Evolutionary conservation across 768 basidiomycete species (phyloP), one percentile per base, ranked within the genome.

Genomic region (Kwoniella sp.): DNA sequence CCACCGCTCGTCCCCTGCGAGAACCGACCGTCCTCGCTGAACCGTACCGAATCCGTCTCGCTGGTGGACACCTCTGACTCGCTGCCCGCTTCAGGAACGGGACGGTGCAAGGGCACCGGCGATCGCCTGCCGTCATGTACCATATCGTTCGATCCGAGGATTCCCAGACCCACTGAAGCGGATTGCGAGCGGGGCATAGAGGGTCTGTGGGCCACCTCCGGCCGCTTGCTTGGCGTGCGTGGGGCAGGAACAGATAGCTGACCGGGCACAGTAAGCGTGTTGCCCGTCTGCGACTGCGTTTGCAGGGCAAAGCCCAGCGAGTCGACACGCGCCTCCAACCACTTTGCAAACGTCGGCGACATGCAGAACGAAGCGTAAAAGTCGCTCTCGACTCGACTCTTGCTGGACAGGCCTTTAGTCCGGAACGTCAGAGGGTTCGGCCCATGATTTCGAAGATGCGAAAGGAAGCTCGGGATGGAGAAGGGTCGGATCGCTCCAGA

Each of bases 341-440:
- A 73, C 12, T 63, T 62, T 5, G 71, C 67, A 53, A 73, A 73
- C 3, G 63, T 68, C 15, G 62, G 46, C 3, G 57, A 57, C 63
- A 67, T 74, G 48, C 70, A 71, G 45, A 72, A 74, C 11, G 57
- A 36, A 7, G 73, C 61, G 57, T 74, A 74, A 40, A 74, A 74
- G 42, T 74, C 70, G 38, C 38, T 53, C 47, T 74, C 73, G 9
- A 74, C 73, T 32, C 69, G 50, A 15, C 60, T 50, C 33, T 74
- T 74, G 3, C 60, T 59, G 1, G 60, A 52, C n/a, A 74, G 46
- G 14, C 73, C 70, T 50, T 72, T 69, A 2, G 65, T 61, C 27
- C 59, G 49, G 52, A 74, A 74, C 10, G 52, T 36, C 2, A 74
- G 47, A 8, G 73, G 73, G 45, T 74, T 74, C 1, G 73, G 73